These are phyloP conservation scores for Colletotrichum sp. DNA, from an alignment of 2,329 filamentous ascomycete genomes.

Conservation along the genomic window DNA sequence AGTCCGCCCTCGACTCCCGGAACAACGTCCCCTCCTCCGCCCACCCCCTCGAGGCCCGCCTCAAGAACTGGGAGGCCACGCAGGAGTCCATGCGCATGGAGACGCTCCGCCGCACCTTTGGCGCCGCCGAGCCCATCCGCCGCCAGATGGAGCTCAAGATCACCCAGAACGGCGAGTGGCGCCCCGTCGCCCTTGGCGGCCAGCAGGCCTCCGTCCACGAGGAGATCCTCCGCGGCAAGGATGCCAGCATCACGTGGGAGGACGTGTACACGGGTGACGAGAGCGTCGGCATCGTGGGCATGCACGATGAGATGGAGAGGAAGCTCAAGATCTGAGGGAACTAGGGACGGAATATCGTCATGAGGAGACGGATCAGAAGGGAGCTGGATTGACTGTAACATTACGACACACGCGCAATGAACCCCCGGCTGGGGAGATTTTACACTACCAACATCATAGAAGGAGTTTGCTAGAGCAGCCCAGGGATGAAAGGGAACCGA, in stretches of 20 bases:
- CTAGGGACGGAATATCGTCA: slow-evolving; percentile 23
- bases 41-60: slow-evolving; percentile 91
- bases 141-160: slow-evolving; percentile 96
- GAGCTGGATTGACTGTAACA: slow-evolving; percentile 2
- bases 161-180: slow-evolving; percentile 79
- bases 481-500: slow-evolving; percentile 3
- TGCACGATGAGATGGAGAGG: slow-evolving; percentile 94
- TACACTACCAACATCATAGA: background rate
- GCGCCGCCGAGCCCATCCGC: slow-evolving; percentile 89
- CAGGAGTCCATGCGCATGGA: slow-evolving; percentile 91
- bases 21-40: slow-evolving; percentile 48
- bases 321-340: slow-evolving; percentile 75
- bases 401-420: slow-evolving; percentile 5
- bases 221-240: slow-evolving; percentile 84
- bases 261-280: slow-evolving; percentile 88
- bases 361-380: background rate
- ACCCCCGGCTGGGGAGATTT: background rate
- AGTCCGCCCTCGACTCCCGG: slow-evolving; percentile 56
- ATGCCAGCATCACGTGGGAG: slow-evolving; percentile 86
- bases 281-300: slow-evolving; percentile 69
- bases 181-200: slow-evolving; percentile 72
- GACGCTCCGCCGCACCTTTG: slow-evolving; percentile 83
- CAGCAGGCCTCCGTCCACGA: slow-evolving; percentile 74
- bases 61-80: slow-evolving; percentile 87
- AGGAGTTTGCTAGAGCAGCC: background rate